These are phyloP conservation scores for Xylariaceae sp. DNA, from an alignment of 2,329 filamentous ascomycete genomes.

Conservation along the genomic window DNA sequence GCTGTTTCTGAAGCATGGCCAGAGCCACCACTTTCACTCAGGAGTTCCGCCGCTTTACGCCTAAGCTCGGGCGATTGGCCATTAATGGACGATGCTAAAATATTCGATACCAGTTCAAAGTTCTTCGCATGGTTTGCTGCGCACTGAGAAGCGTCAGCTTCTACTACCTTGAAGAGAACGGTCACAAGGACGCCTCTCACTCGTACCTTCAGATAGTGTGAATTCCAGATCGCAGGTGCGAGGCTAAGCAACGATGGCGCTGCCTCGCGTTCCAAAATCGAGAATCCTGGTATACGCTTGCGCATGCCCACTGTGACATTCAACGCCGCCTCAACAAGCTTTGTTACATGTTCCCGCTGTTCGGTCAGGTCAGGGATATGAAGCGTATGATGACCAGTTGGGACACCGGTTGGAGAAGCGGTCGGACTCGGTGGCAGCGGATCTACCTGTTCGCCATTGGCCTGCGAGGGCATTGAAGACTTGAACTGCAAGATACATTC, in stretches of 20 bases:
- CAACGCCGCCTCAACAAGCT: conserved; percentile 13
- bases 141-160: conserved; percentile 17
- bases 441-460: neutral
- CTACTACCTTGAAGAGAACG: neutral
- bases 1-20: neutral
- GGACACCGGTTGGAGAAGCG: neutral
- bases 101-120: conserved; percentile 24
- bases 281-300: conserved; percentile 4
- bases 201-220: conserved; percentile 17
- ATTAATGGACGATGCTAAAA: conserved; percentile 21
- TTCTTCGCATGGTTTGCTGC: conserved; percentile 20
- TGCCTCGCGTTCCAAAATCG: neutral
- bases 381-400: neutral
- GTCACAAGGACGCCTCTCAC: neutral
- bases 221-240: conserved; percentile 21
- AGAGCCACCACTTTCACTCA: neutral
- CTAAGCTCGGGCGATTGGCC: conserved; percentile 23
- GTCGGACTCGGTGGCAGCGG: neutral
- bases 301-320: conserved; percentile 12
- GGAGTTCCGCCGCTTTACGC: conserved; percentile 17
- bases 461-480: neutral
- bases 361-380: neutral
- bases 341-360: conserved; percentile 8
- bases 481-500: conserved; percentile 24
- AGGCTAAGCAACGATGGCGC: conserved; percentile 18